Percentiles rank a stretch among this genome's conserved stretches.
Conservation (phyloP, 2,329 filamentous ascomycete genomes). For the Calonectria pauciramosa region DNA sequence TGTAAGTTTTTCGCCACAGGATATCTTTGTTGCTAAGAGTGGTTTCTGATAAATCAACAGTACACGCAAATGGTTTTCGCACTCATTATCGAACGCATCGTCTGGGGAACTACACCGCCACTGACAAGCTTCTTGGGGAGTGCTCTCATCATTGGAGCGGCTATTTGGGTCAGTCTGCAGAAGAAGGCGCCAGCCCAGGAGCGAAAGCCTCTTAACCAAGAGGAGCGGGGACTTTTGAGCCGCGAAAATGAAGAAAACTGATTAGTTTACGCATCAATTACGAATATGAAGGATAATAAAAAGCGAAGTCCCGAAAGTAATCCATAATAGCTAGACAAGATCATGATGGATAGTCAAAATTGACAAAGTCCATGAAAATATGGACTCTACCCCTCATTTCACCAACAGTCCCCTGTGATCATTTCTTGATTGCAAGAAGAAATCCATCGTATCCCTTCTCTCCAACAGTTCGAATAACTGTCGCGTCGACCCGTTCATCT, state of each 20-base stretch:
- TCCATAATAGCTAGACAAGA: background rate
- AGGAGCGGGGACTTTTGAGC: slow-evolving; percentile 52
- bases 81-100: slow-evolving; percentile 55
- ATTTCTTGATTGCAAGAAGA: background rate
- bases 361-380: background rate
- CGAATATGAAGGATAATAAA: background rate
- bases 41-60: slow-evolving; percentile 40
- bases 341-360: background rate
- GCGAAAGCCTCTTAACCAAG: slow-evolving; percentile 45
- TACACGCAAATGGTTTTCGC: slow-evolving; percentile 52
- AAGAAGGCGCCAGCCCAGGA: slow-evolving; percentile 49
- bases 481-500: slow-evolving; percentile 6
- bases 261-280: background rate
- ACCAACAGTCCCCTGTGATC: background rate
- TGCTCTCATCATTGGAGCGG: slow-evolving; percentile 56
- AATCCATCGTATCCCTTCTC: slow-evolving; percentile 12
- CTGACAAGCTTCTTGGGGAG: slow-evolving; percentile 55
- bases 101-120: slow-evolving; percentile 59
- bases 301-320: too few relatives aligned
- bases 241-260: slow-evolving; percentile 8
- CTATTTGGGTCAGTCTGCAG: slow-evolving; percentile 58
- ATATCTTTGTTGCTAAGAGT: background rate
- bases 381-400: too few relatives aligned
- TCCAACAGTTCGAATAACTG: slow-evolving; percentile 1
- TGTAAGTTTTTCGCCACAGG: slow-evolving; percentile 29